A percentile compares a stretch with the other conserved stretches of the same genome.
These are phyloP conservation scores for Pythium myriotylum DNA, from an alignment of 352 stramenopile species.

Conservation along the genomic window DNA sequence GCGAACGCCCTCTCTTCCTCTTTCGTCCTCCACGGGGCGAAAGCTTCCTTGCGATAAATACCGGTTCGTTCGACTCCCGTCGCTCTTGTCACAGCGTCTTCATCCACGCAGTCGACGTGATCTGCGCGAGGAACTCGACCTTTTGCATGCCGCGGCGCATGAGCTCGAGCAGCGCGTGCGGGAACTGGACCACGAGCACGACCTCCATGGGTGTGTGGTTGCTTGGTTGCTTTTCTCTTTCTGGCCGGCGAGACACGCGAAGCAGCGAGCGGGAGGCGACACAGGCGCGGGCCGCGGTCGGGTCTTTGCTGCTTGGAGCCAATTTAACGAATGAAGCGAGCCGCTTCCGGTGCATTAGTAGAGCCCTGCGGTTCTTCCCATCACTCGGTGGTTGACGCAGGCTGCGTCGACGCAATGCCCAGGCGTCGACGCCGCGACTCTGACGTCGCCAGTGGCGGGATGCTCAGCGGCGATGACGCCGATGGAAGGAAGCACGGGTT, in stretches of 20 bases:
- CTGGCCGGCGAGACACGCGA: not conserved
- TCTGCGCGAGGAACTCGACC: slow-evolving; percentile 29
- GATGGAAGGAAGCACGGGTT: not conserved
- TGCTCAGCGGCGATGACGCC: slow-evolving; percentile 12
- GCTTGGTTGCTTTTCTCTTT: not conserved
- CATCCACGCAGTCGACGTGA: slow-evolving; percentile 25
- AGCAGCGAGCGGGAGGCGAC: not conserved
- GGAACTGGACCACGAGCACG: slow-evolving; percentile 27
- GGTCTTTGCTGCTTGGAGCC: slow-evolving; percentile 11
- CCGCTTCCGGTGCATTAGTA: slow-evolving; percentile 5
- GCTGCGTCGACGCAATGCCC: slow-evolving; percentile 11
- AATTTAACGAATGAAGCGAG: slow-evolving; percentile 4
- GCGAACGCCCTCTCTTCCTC: not conserved
- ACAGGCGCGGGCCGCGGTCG: not conserved
- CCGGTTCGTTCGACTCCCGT: not conserved
- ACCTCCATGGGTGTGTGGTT: slow-evolving; percentile 15
- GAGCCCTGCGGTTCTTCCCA: slow-evolving; percentile 4
- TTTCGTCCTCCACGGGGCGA: not conserved
- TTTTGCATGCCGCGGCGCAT: slow-evolving; percentile 18
- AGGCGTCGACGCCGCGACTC: not conserved
- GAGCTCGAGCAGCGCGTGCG: slow-evolving; percentile 21
- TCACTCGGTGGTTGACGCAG: slow-evolving; percentile 1
- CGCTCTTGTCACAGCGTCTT: slow-evolving; percentile 15
- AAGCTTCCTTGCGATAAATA: not conserved
- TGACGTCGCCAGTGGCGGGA: slow-evolving; percentile 13